These are phyloP conservation scores for Aspergillus biplanus DNA, from an alignment of 495 filamentous ascomycete species.

Conservation along the genomic window DNA sequence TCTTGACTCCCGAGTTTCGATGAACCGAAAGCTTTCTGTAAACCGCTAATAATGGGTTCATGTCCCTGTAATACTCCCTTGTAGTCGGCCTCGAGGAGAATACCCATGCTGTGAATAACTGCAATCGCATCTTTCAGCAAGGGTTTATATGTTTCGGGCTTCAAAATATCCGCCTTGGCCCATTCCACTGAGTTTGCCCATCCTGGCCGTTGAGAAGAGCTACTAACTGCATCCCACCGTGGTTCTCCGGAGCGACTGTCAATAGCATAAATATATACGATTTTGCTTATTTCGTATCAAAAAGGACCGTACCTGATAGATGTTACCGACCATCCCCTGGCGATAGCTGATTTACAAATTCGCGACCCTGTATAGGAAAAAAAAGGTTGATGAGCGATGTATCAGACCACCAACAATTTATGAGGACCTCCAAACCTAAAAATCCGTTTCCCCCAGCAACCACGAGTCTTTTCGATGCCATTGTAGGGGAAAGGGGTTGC, in stretches of 20 bases:
- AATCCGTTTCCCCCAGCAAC: conserved; percentile 97
- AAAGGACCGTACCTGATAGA: conserved; percentile 72
- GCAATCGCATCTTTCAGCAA: conserved; percentile 74
- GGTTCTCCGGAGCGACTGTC: conserved; percentile 85
- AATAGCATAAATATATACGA: conserved; percentile 17
- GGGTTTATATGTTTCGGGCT: conserved; percentile 73
- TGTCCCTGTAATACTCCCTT: conserved; percentile 85
- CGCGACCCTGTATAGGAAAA: conserved; percentile 60
- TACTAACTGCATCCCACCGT: conserved; percentile 77
- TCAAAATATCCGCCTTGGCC: conserved; percentile 84
- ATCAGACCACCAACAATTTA: not conserved
- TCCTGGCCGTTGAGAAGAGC: conserved; percentile 68
- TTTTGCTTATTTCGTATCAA: not conserved
- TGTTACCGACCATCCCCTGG: conserved; percentile 83
- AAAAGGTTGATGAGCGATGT: not conserved
- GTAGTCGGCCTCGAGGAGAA: conserved; percentile 97
- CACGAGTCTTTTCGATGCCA: conserved; percentile 70
- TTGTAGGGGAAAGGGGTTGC: conserved; percentile 16
- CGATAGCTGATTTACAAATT: conserved; percentile 86
- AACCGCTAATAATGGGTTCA: conserved; percentile 73
- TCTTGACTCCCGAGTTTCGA: conserved; percentile 68
- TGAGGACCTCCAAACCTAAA: conserved; percentile 49
- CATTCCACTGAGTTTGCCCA: conserved; percentile 86
- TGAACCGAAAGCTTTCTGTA: conserved; percentile 75
- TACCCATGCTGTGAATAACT: conserved; percentile 92